Base-by-base conservation (phyloP, 768 basidiomycete species). In the Hemileccinum rubropunctum region DNA sequence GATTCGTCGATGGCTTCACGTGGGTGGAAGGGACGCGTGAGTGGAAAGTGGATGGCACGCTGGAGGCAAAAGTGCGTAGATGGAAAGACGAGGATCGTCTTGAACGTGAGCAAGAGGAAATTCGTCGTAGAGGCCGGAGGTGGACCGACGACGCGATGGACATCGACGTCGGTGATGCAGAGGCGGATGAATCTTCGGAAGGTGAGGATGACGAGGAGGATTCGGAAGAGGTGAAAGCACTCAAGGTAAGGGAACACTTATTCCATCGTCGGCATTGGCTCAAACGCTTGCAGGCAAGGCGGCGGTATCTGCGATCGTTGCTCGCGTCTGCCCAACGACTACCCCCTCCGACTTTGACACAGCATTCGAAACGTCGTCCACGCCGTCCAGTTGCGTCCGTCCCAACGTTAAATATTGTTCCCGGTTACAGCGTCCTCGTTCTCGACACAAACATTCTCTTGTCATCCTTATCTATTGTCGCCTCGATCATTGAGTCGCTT, bases 361-460 rank as follows among this genome's bases (percentile, higher is more conserved):
- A 68, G 46, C 62, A 66, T 42, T 46, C 68, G 41, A 62, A 52
- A 59, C 55, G 63, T 52, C 51, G 54, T 48, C 33, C 64, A 34
- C 60, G 65, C 27, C 67, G 66, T 49, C 56, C 64, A 15, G 53
- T 59, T 26, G 66, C 64, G 18, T 63, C 66, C 6, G 76, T 67
- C 13, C 71, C 76, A 12, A 67, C 71, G 9, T 65, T 89, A 15
- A 71, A 73, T 42, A 79, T 92, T 57, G 72, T 89, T 6, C 78
- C 90, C 3, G 95, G 95, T 3, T 97, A 93, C 69, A 92, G 92
- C 11, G 75, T 88, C 39, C 85, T 99, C 50, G 86, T 99, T 26
- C 74, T 95, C 61, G 95, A 98, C 69, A 98, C 95, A 42, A 98
- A 98, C 71, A 90, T 98, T 48, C 75, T 99, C 0, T 78, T 98